phyloP scores from a whole-genome alignment of 139 green algal genomes.

The Spirogloea muscicola region DNA sequence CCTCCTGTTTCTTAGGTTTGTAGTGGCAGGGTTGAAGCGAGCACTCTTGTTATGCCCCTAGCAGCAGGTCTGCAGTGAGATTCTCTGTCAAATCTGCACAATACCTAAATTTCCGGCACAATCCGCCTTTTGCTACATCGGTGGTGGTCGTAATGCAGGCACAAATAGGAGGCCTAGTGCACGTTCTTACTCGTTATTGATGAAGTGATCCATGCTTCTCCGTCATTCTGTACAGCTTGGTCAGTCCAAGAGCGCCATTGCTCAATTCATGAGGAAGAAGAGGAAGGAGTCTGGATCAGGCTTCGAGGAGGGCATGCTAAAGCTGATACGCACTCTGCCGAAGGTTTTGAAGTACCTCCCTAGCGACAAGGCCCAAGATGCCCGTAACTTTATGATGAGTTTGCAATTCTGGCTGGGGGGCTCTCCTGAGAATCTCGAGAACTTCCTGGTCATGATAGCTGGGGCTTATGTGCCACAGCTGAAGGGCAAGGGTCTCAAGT shows the following conservation, averaged over 20 bases:
- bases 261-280: slow-evolving; percentile 90
- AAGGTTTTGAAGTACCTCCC: slow-evolving; percentile 93
- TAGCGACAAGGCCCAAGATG: slow-evolving; percentile 84
- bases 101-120: too few species aligned
- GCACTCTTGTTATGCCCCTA: too few species aligned
- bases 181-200: too few species aligned
- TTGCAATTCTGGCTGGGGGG: slow-evolving; percentile 99
- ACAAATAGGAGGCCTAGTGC: too few species aligned
- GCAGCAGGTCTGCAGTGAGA: too few species aligned
- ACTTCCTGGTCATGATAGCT: slow-evolving; percentile 86
- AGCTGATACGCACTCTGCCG: slow-evolving; percentile 84
- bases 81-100: too few species aligned
- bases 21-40: too few species aligned
- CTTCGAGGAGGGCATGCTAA: slow-evolving; percentile 98
- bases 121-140: too few species aligned
- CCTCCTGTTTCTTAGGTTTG: too few species aligned
- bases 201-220: too few species aligned
- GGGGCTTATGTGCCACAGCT: slow-evolving; percentile 82
- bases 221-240: too few species aligned
- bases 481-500: slow-evolving; percentile 69
- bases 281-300: slow-evolving; percentile 49
- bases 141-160: too few species aligned
- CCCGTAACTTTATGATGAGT: slow-evolving; percentile 84
- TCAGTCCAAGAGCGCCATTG: slow-evolving; percentile 87
- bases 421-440: slow-evolving; percentile 95